Evolutionary conservation across 495 filamentous ascomycete genomes (phyloP), one percentile per base, ranked within the genome.

Genomic region (Aspergillus hancockii): DNA sequence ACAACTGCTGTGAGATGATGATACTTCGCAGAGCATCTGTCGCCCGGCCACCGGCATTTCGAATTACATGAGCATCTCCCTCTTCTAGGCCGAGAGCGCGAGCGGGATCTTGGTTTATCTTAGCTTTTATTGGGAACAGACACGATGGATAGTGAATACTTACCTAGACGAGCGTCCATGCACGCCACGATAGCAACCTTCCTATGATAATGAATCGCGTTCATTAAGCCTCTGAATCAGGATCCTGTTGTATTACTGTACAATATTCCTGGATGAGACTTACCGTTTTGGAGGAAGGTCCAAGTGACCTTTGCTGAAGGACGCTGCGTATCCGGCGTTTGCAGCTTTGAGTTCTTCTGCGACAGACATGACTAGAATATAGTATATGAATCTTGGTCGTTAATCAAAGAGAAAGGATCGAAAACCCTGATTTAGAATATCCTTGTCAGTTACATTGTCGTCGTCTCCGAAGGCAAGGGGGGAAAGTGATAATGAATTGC

Each of bases 31-130:
- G 76, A 2, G 86, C 88, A 43, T 93, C 91, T 16, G 73, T 71
- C 0, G 82, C 87, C 14, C 77, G 83, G 8, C 78, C 90, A 13
- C 91, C 91, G 19, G 77, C 76, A 64, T 95, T 96, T 57, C 91
- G 88, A 61, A 95, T 91, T 21, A 95, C 82, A 69, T 93, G 90
- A 6, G 90, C 90, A 58, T 90, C 86, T 19, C 90, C 90, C 43
- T 91, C 82, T 52, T 81, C 71, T 54, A 93, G 87, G n/a, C 87
- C 88, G 57, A 90, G 87, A 7, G 89, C 91, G 3, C 77, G 67
- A 2, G 85, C 81, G 0, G 89, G 82, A 62, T 93, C 87, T 73
- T 25, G 12, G 6, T 30, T 36, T 38, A 40, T n/a, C 4, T 36
- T 10, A 36, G 34, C 8, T 12, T 12, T 2, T 36, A 12, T 10